phyloP scores from a whole-genome alignment of 352 stramenopile genomes.

The Phytopythium aichiense region DNA sequence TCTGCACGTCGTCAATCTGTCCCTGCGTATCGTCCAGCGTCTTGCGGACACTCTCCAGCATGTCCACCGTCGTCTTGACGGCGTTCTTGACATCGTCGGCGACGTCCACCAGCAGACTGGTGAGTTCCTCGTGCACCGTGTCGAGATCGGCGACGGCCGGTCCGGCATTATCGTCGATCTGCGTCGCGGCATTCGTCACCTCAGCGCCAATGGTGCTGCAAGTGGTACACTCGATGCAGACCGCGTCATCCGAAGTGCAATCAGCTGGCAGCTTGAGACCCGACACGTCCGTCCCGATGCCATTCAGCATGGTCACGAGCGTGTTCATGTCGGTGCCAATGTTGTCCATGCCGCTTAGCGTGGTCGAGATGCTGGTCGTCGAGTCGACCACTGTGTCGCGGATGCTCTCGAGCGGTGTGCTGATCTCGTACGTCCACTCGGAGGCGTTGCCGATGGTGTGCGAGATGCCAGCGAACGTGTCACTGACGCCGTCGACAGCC shows the following conservation, averaged over 20 bases:
- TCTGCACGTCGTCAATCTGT: slow-evolving; percentile 27
- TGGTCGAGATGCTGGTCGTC: slow-evolving; percentile 18
- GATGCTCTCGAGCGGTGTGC: slow-evolving; percentile 37
- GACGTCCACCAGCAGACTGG: slow-evolving; percentile 30
- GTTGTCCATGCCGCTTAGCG: slow-evolving; percentile 37
- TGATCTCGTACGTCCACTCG: slow-evolving; percentile 36
- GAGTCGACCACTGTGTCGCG: slow-evolving; percentile 34
- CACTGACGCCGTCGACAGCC: slow-evolving; percentile 32
- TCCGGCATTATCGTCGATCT: slow-evolving; percentile 40
- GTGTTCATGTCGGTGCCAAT: slow-evolving; percentile 32
- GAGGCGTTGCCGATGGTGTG: slow-evolving; percentile 34
- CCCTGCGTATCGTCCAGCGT: slow-evolving; percentile 28
- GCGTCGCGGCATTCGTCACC: slow-evolving; percentile 12
- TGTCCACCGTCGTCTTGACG: slow-evolving; percentile 31
- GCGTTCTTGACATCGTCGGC: slow-evolving; percentile 27
- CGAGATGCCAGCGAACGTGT: slow-evolving; percentile 36
- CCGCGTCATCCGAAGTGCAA: slow-evolving; percentile 19
- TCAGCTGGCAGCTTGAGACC: slow-evolving; percentile 23
- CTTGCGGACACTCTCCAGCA: slow-evolving; percentile 16
- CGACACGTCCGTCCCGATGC: slow-evolving; percentile 24
- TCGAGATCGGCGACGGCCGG: slow-evolving; percentile 28
- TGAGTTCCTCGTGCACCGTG: slow-evolving; percentile 29
- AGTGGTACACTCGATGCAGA: slow-evolving; percentile 30
- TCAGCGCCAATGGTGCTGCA: slow-evolving; percentile 39
- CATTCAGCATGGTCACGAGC: slow-evolving; percentile 24